Evolutionary conservation across 352 stramenopile genomes (phyloP), one percentile per base, ranked within the genome.

Genomic region (Thraustochytrium striatum): DNA sequence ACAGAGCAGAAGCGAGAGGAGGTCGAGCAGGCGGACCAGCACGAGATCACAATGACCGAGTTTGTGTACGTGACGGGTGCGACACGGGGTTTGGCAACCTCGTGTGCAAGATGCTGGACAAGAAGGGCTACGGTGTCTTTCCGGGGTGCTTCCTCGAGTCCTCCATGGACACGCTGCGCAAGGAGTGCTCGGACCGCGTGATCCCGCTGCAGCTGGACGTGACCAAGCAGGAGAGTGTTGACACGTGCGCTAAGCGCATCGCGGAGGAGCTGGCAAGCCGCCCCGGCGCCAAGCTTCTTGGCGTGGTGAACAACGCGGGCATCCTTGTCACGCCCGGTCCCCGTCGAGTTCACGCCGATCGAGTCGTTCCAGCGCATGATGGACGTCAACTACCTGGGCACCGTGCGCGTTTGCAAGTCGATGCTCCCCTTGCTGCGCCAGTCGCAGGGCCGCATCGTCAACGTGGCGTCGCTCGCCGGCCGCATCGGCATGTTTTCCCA

Each of bases 381-480:
- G 28, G 68, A 80, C 57, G 70, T 80, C 36, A 80, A 80, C 33
- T 28, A 79, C 21, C 72, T 75, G 21, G 70, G 70, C n/a, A 80
- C 70, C 16, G 70, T 80, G n/a, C 28, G 50, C 35, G 58, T 72
- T 5, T 79, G 57, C 36, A 69, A 80, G 33, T 72, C 55, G 21
- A 35, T 80, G 19, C 70, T 80, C 7, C 21, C 61, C 0, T 32
- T 80, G 25, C 57, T 80, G 13, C 55, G 70, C 39, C 16, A 1
- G 11, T 75, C 53, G 13, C 70, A 80, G 30, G 70, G 70, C 30
- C 70, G 70, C 33, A 38, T 80, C 41, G 35, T 80, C 47, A 80
- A 80, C 38, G 58, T 80, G 7, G 70, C 70, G 21, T 58, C 32
- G 21, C 79, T 80, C 39, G 70, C 70, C 19, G 70, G 70, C 2